Evolutionary conservation across 2,329 filamentous ascomycete species (phyloP).

Genomic region (Lachnellula occidentalis): DNA sequence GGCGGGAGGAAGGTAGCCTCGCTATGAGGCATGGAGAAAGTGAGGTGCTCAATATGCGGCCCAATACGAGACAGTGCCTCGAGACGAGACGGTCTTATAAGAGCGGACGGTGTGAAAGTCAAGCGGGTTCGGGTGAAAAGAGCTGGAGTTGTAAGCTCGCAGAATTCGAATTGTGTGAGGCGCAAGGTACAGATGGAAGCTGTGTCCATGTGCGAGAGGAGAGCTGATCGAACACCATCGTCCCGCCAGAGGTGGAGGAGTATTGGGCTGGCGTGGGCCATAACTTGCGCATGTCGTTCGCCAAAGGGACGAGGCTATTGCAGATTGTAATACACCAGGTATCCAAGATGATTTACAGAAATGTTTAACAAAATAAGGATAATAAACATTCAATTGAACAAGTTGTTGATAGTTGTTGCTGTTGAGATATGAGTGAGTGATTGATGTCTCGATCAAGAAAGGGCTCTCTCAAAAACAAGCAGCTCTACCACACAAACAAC

Average conservation of each 20-base stretch:
- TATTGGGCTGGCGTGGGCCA: slow-evolving; percentile 27
- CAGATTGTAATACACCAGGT: background rate
- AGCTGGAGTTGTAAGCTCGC: slow-evolving; percentile 61
- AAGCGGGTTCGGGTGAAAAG: slow-evolving; percentile 65
- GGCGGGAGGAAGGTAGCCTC: slow-evolving; percentile 77
- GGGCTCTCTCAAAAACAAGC: background rate
- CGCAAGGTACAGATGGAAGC: slow-evolving; percentile 51
- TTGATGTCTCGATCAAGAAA: background rate
- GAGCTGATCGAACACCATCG: slow-evolving; percentile 22
- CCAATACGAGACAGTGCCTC: slow-evolving; percentile 73
- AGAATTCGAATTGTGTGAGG: slow-evolving; percentile 63
- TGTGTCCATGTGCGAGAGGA: slow-evolving; percentile 28
- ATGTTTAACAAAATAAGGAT: background rate
- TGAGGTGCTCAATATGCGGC: slow-evolving; percentile 70
- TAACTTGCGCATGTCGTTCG: slow-evolving; percentile 30
- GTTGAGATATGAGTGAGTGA: background rate
- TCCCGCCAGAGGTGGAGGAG: slow-evolving; percentile 30
- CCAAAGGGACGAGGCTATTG: slow-evolving; percentile 4
- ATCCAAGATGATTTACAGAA: background rate
- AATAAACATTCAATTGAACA: background rate
- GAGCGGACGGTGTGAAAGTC: slow-evolving; percentile 68
- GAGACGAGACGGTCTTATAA: slow-evolving; percentile 68
- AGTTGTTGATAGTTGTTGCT: background rate
- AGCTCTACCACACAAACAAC: background rate
- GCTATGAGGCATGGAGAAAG: slow-evolving; percentile 71